phyloP scores from a whole-genome alignment of 1,139 yeast species.

The Blastobotrys elegans region DNA sequence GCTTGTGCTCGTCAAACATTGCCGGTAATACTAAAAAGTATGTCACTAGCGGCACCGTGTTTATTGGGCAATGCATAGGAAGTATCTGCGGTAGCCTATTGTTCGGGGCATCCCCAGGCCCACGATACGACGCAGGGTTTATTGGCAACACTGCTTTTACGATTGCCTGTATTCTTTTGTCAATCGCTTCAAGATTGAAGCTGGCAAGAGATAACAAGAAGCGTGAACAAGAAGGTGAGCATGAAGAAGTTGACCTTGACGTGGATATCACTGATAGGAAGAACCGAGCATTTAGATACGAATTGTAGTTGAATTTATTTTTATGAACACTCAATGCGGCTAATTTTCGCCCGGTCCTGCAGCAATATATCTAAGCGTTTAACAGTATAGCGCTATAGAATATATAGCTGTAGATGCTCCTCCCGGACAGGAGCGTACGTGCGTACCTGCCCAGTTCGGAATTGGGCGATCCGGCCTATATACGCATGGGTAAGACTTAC shows the following conservation, averaged over 20 bases:
- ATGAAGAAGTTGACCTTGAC: constrained; percentile 17
- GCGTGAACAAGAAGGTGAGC: constrained; percentile 35
- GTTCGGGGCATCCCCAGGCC: constrained; percentile 49
- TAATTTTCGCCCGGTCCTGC: too few relatives aligned
- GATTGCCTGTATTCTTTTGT: constrained; percentile 37
- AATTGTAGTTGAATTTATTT: constrained; percentile 8
- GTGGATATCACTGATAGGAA: constrained; percentile 55
- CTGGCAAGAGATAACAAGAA: constrained; percentile 37
- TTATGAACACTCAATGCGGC: not conserved
- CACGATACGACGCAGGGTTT: constrained; percentile 47
- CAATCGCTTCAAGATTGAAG: constrained; percentile 34
- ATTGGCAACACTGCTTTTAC: constrained; percentile 45
- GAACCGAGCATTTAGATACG: constrained; percentile 54
- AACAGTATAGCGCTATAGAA: too few relatives aligned
- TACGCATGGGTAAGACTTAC: too few relatives aligned
- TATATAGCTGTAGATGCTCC: too few relatives aligned
- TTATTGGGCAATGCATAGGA: constrained; percentile 61
- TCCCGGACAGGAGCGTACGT: too few relatives aligned
- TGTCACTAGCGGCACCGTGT: constrained; percentile 52
- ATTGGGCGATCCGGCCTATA: too few relatives aligned
- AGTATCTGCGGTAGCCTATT: constrained; percentile 66
- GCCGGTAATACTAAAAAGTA: constrained; percentile 68
- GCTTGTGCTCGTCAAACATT: constrained; percentile 44
- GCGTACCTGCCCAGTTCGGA: too few relatives aligned
- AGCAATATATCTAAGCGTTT: too few relatives aligned